These are phyloP conservation scores for Diplodia scrobiculata DNA, from an alignment of 2,329 filamentous ascomycete genomes.

Conservation along the genomic window DNA sequence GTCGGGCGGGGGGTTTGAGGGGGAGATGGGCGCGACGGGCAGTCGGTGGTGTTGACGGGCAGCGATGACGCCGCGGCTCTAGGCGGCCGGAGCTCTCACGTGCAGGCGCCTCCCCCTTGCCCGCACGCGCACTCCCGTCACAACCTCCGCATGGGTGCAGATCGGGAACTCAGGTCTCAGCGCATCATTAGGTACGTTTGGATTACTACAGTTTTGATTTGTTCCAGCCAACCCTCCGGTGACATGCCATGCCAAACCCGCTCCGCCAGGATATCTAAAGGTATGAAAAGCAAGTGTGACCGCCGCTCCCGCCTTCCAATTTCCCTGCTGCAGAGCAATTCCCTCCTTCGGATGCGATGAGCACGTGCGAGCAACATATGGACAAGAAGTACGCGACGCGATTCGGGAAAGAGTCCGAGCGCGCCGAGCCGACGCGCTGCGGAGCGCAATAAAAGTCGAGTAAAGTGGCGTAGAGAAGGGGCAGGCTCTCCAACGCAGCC, in stretches of 20 bases:
- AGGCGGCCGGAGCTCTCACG: constrained; percentile 10
- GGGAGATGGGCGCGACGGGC: constrained; percentile 40
- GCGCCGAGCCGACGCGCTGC: constrained; percentile 21
- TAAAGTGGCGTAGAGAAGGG: constrained; percentile 8
- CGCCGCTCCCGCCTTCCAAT: constrained; percentile 17
- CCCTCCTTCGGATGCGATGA: constrained; percentile 11
- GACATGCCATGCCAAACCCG: constrained; percentile 24
- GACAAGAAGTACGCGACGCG: constrained; percentile 21
- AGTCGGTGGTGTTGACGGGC: neutral
- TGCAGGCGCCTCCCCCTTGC: constrained; percentile 18
- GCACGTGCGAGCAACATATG: constrained; percentile 26
- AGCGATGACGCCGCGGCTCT: constrained; percentile 9
- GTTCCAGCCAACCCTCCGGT: constrained; percentile 19
- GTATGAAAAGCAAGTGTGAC: constrained; percentile 13
- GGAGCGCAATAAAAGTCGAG: constrained; percentile 14
- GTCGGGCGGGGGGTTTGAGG: constrained; percentile 6
- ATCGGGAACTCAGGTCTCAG: neutral
- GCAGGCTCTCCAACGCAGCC: constrained; percentile 12
- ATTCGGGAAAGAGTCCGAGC: constrained; percentile 15
- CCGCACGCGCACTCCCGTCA: constrained; percentile 15
- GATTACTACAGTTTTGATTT: constrained; percentile 18
- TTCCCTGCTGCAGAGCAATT: constrained; percentile 24
- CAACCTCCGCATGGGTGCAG: constrained; percentile 6
- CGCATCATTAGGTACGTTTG: constrained; percentile 24
- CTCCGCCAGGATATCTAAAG: constrained; percentile 28